Evolutionary conservation across 2,329 filamentous ascomycete genomes (phyloP), one percentile per base, ranked within the genome.

Genomic region (Raffaelea deltoideospora): DNA sequence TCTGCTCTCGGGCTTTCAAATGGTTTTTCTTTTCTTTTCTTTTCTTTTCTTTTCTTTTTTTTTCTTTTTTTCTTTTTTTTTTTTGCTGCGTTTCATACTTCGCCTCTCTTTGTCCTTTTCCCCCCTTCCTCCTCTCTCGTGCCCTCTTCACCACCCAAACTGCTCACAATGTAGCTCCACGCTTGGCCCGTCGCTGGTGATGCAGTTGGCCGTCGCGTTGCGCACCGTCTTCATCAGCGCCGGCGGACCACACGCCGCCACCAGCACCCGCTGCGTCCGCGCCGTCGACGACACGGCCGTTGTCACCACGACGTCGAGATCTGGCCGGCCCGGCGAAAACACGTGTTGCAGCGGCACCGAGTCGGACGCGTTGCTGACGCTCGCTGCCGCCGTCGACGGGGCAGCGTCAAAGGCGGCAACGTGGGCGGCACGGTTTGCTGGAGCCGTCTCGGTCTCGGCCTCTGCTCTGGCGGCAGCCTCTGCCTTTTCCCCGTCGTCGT

Each of bases 121-220:
- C n/a, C 22, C 3, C 8, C 10, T 28, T 21, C n/a, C 22, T 22
- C 20, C 27, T n/a, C 9, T n/a, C n/a, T 7, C 7, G 15, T 7
- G 7, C 28, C n/a, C 19, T 18, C 15, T 5, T 48, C 34, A 63
- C 61, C 61, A 64, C 3, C 59, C 59, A 41, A 67, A 66, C 46
- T 64, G 56, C 47, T 69, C 65, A 42, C 59, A 63, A 45, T 69
- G 64, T 33, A 68, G 50, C 46, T 67, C 64, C n/a, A 69, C 55
- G 21, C 58, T 61, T 1, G 65, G 61, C 4, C 65, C 65, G 19
- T 56, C 52, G 2, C 54, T 50, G 1, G 48, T 52, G 26, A 69
- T 66, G 43, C 56, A 55, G 22, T 50, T 51, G 3, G 65, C 64
- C 9, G 60, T 57, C 0, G 60, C 58, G 21, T 61, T 54, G 31